Base-by-base conservation (phyloP, 352 stramenopile genomes). In the Pythium chondricola region DNA sequence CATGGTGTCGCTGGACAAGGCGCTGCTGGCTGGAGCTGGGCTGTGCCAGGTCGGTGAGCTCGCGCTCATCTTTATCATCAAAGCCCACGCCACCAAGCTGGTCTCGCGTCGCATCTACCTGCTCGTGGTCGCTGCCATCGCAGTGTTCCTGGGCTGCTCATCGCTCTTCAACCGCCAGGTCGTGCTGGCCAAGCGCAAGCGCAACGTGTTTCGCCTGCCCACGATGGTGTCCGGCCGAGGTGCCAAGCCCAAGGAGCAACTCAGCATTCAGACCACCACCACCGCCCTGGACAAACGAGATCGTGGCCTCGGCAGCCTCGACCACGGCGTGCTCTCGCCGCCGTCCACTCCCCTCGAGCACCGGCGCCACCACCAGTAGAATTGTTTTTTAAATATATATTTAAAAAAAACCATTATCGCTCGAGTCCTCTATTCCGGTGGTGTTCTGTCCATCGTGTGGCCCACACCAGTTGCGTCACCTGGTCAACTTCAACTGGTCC, bases 31-130 rank as follows among this genome's bases (percentile, higher is more conserved):
- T 21, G 78, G 74, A 16, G 61, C 88, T 3, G 79, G 78, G 16
- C 57, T 94, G 13, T 94, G 78, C 33, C 83, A 94, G 36, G 86
- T 94, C 46, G 83, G 83, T 13, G 83, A 94, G 45, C 58, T 94
- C 13, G 78, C 83, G 29, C 69, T 94, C 21, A 92, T 94, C 58
- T 94, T 94, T 51, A 94, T 94, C 74, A 94, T 92, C 72, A 94
- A 94, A 43, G 80, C 83, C 25, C 83, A 92, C 38, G 70, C 77
- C 5, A 87, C 78, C 24, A 73, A 91, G 47, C 80, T 94, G 31
- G 75, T 94, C 1, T 88, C 83, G 2, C 75, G 83, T 6, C 76
- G 74, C 29, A 78, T 86, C 25, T 94, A 94, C 57, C 44, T 94
- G 53, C 60, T 92, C 1, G 90, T 92, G 35, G 69, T 94, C 6